Evolutionary conservation across 257 asterid species (phyloP), one percentile per base, ranked within the genome.

Genomic region (Solanum etuberosum): DNA sequence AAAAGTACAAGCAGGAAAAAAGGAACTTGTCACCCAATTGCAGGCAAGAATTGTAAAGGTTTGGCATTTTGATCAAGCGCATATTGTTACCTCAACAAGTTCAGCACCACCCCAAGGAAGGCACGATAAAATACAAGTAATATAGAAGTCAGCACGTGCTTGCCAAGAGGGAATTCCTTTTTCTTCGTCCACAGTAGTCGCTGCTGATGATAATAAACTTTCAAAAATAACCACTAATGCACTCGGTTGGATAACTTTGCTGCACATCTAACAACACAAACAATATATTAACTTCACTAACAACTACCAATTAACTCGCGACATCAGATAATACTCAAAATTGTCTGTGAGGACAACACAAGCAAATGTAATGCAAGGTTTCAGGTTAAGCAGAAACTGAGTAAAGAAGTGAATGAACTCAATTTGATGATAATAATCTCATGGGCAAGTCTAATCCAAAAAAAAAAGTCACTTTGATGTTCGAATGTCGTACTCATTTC

Each of bases 61-160:
- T 78, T 78, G 34, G 63, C 38, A 40, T 40, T 76, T 77, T 27
- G 63, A 78, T 43, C 65, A 78, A 78, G 32, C 27, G 84, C 84
- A 43, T 78, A 78, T 43, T 78, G 63, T 78, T 89, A 97, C 99
- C 98, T 97, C 99, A 84, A 89, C 92, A 90, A 97, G 98, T 88
- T 97, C 99, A 84, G 98, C 93, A 87, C 99, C 99, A 67, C 99
- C 99, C 99, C 99, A 97, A 27, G 99, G 99, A 88, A 97, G 98
- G 89, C 99, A 95, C 80, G 99, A 93, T 84, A 97, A 91, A 81
- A 96, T 91, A 86, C 99, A 97, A 25, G 92, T 91, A 80, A 97
- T 92, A 85, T 97, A 97, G 89, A 97, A 97, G 93, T 97, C 99
- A 71, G 98, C 99, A 86, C 98, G 94, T 87, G 99, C 98, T 94